Conservation (phyloP, 2,329 filamentous ascomycete species). For the Phialophora macrospora region DNA sequence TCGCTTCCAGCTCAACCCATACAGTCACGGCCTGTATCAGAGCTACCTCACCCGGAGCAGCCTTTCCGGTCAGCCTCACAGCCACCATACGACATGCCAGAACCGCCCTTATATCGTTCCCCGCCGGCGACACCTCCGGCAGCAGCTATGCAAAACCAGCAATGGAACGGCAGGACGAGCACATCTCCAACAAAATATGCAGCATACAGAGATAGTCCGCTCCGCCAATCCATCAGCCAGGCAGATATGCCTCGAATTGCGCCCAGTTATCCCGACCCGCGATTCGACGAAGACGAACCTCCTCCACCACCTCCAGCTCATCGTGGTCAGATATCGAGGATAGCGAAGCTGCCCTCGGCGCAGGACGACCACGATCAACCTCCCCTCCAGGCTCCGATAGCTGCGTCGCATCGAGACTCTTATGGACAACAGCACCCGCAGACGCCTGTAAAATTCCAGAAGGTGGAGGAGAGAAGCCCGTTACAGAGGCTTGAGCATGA, state of each 20-base stretch:
- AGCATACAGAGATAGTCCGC: slow-evolving; percentile 40
- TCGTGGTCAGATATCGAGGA: slow-evolving; percentile 32
- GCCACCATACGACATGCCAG: slow-evolving; percentile 13
- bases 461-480: slow-evolving; percentile 36
- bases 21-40: slow-evolving; percentile 58
- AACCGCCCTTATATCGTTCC: slow-evolving; percentile 25
- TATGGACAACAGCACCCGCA: slow-evolving; percentile 27
- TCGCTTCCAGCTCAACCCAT: slow-evolving; percentile 54
- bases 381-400: slow-evolving; percentile 23
- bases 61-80: slow-evolving; percentile 15
- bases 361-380: slow-evolving; percentile 28
- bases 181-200: slow-evolving; percentile 38
- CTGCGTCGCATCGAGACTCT: slow-evolving; percentile 27
- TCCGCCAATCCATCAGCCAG: slow-evolving; percentile 41
- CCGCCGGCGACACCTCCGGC: slow-evolving; percentile 24
- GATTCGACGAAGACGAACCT: slow-evolving; percentile 39
- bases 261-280: slow-evolving; percentile 29
- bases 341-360: background rate
- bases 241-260: slow-evolving; percentile 35
- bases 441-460: slow-evolving; percentile 28
- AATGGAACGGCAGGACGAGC: slow-evolving; percentile 35
- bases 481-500: slow-evolving; percentile 39
- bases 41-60: background rate
- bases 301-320: slow-evolving; percentile 46
- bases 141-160: slow-evolving; percentile 18